A percentile compares a stretch with the other conserved stretches of the same genome.
Conservation (phyloP, 75 land plant genomes). For the Pinus albicaulis region DNA sequence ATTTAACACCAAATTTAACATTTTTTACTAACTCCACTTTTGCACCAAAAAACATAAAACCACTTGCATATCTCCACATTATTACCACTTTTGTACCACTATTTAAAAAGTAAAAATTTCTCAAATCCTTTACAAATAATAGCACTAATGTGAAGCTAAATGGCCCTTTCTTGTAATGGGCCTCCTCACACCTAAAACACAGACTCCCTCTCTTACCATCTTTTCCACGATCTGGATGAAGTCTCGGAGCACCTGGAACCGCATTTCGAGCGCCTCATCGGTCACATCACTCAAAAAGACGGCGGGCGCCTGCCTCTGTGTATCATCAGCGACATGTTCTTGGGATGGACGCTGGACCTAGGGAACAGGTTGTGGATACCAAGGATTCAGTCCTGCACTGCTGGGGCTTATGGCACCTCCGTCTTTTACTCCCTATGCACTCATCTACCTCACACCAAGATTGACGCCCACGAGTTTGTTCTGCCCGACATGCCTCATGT, state of each 20-base stretch:
- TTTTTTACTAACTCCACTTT: no score
- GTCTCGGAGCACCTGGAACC: conserved; percentile 11
- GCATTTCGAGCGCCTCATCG: conserved; percentile 6
- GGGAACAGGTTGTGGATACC: neutral
- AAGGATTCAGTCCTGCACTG: conserved; percentile 12
- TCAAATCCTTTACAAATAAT: no score
- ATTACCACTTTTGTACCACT: no score
- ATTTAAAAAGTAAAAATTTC: no score
- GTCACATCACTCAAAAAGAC: neutral
- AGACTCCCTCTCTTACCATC: conserved; percentile 6
- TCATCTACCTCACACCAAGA: conserved; percentile 7
- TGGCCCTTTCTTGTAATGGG: no score
- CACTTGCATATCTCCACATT: no score
- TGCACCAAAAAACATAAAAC: no score
- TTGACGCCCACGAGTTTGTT: conserved; percentile 2
- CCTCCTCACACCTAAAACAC: conserved; percentile 9
- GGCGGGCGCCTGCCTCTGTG: neutral
- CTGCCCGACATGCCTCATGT: conserved; percentile 13
- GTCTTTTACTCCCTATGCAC: conserved; percentile 8
- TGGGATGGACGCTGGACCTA: conserved; percentile 12
- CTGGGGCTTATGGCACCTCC: conserved; percentile 14
- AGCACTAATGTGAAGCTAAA: no score
- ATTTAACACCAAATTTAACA: no score
- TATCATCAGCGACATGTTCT: conserved; percentile 21
- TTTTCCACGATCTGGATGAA: neutral